These are phyloP conservation scores for Ustulina deusta DNA, from an alignment of 2,329 filamentous ascomycete genomes.

Conservation along the genomic window DNA sequence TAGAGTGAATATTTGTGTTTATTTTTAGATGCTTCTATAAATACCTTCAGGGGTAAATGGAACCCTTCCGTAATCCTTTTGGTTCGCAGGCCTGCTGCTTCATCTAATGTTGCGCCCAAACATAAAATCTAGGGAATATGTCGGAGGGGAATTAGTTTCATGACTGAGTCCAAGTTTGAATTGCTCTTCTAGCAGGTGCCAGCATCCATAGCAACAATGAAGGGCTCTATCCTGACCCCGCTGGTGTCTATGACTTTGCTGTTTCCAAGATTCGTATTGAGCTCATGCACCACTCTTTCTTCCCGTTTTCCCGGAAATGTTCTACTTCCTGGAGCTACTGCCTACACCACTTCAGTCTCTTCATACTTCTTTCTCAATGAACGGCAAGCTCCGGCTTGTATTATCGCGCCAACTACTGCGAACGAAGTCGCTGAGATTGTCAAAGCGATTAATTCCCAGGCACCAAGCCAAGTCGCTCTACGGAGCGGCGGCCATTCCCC, in stretches of 20 bases:
- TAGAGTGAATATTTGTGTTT: neutral
- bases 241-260: neutral
- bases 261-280: constrained; percentile 1
- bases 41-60: neutral
- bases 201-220: neutral
- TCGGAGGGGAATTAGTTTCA: neutral
- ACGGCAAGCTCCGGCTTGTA: constrained; percentile 1
- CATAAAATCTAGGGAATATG: neutral
- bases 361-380: constrained; percentile 14
- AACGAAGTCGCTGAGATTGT: constrained; percentile 2
- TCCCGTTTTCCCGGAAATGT: neutral
- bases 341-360: neutral
- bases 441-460: neutral
- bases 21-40: neutral
- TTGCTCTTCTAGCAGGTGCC: neutral
- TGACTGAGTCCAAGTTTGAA: neutral
- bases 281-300: neutral
- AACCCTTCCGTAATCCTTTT: neutral
- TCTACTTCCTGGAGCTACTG: neutral
- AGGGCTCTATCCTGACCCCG: neutral
- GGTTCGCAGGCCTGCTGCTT: neutral
- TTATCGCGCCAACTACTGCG: constrained; percentile 1
- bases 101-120: neutral
- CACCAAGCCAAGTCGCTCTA: constrained; percentile 2
- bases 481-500: constrained; percentile 16